A percentile compares a stretch with the other conserved stretches of the same genome.
Evolutionary conservation across 2,329 filamentous ascomycete genomes (phyloP).

Genomic region (Cercospora zeina): DNA sequence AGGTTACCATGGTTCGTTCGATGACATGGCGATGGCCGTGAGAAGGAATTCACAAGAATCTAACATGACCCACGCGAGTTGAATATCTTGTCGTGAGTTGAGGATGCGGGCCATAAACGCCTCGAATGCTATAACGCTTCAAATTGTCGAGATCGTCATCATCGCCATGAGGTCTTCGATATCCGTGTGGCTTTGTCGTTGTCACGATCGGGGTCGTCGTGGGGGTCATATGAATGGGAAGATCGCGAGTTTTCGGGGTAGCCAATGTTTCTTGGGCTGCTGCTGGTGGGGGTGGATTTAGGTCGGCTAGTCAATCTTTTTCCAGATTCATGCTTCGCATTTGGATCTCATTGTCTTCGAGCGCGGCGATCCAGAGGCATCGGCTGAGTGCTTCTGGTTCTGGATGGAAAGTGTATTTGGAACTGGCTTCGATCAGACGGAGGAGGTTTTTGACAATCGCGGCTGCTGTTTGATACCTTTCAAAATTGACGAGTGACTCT

Average conservation of each 20-base stretch:
- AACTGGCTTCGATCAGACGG: slow-evolving; percentile 75
- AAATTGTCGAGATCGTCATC: slow-evolving; percentile 7
- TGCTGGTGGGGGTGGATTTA: not conserved
- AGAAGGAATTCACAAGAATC: slow-evolving; percentile 4
- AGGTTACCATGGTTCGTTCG: too few relatives aligned
- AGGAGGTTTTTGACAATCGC: slow-evolving; percentile 77
- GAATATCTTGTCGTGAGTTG: slow-evolving; percentile 9
- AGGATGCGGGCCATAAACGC: slow-evolving; percentile 7
- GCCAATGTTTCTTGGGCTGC: not conserved
- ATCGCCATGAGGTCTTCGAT: slow-evolving; percentile 6
- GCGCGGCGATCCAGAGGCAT: slow-evolving; percentile 80
- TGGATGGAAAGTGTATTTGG: slow-evolving; percentile 70
- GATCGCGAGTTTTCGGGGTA: slow-evolving; percentile 4
- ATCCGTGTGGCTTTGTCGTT: not conserved
- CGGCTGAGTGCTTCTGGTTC: slow-evolving; percentile 75
- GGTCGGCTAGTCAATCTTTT: slow-evolving; percentile 23
- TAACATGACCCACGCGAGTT: slow-evolving; percentile 10
- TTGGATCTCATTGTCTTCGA: slow-evolving; percentile 72
- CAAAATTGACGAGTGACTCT: slow-evolving; percentile 77
- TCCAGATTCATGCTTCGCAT: slow-evolving; percentile 37
- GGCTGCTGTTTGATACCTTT: slow-evolving; percentile 74
- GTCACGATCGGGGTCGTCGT: not conserved
- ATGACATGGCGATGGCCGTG: too few relatives aligned
- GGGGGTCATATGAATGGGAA: not conserved
- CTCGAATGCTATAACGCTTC: slow-evolving; percentile 9